phyloP scores from a whole-genome alignment of 106 monocot genomes.

The Dendrobium chrysotoxum region DNA sequence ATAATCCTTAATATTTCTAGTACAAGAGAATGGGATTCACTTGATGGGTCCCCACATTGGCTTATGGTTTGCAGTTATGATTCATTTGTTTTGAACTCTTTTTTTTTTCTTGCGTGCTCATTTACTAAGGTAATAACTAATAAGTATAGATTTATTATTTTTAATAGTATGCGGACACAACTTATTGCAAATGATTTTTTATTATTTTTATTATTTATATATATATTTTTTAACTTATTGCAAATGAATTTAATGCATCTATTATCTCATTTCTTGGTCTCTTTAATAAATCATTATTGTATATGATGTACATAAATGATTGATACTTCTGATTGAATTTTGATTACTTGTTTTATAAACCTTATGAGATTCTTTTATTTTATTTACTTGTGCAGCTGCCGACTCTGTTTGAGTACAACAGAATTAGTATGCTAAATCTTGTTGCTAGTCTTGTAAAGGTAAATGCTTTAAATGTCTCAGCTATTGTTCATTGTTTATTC shows the following conservation, averaged over 20 bases:
- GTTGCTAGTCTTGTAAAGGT: conserved; percentile 87
- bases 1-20: not conserved
- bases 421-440: conserved; percentile 87
- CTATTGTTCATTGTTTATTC: not conserved
- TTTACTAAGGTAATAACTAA: not conserved
- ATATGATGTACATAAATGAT: not conserved
- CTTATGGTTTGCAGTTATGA: not conserved
- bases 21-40: not conserved
- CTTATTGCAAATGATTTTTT: too few relatives aligned
- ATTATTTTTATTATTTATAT: too few relatives aligned
- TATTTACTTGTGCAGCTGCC: conserved; percentile 50
- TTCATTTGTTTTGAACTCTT: not conserved
- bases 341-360: not conserved
- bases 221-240: too few relatives aligned
- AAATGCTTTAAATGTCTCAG: conserved; percentile 8
- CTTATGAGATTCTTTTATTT: not conserved
- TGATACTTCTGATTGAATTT: not conserved
- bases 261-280: not conserved
- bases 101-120: not conserved
- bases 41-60: not conserved
- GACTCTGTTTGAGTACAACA: conserved; percentile 74
- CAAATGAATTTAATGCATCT: not conserved
- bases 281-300: not conserved
- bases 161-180: not conserved
- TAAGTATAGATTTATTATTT: not conserved